Evolutionary conservation across 345 rosid genomes (phyloP).

Genomic region (Salix brachista): DNA sequence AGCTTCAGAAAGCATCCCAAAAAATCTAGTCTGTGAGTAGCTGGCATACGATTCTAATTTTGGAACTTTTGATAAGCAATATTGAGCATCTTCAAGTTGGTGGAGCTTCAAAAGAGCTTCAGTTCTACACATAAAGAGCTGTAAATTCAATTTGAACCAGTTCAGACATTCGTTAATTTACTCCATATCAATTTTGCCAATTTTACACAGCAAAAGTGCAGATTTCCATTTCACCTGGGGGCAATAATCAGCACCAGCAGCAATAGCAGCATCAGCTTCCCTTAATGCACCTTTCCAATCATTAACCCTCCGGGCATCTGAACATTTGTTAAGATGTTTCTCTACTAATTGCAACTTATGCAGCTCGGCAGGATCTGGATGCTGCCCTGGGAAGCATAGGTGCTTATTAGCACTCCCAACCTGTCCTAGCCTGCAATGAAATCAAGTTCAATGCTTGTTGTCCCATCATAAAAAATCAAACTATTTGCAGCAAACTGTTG

Average conservation of each 20-base stretch:
- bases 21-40: slow-evolving; percentile 44
- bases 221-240: slow-evolving; percentile 54
- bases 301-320: slow-evolving; percentile 59
- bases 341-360: slow-evolving; percentile 64
- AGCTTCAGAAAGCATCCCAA: slow-evolving; percentile 81
- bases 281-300: slow-evolving; percentile 70
- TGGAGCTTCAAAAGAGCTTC: slow-evolving; percentile 87
- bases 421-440: slow-evolving; percentile 75
- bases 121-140: slow-evolving; percentile 93
- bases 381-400: slow-evolving; percentile 45
- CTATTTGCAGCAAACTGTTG: not conserved
- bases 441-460: slow-evolving; percentile 14
- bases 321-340: slow-evolving; percentile 64
- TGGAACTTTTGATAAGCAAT: slow-evolving; percentile 40
- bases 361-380: slow-evolving; percentile 53
- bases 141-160: slow-evolving; percentile 48
- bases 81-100: slow-evolving; percentile 75
- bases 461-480: not conserved
- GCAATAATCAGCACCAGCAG: slow-evolving; percentile 79
- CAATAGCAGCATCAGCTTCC: slow-evolving; percentile 67
- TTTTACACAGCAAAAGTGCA: not conserved
- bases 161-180: slow-evolving; percentile 20
- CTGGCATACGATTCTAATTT: slow-evolving; percentile 38
- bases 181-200: not conserved
- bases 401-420: slow-evolving; percentile 72